A percentile compares a stretch with the other conserved stretches of the same genome.
Conservation (phyloP, 140 eudicot species). For the Oenanthe javanica region DNA sequence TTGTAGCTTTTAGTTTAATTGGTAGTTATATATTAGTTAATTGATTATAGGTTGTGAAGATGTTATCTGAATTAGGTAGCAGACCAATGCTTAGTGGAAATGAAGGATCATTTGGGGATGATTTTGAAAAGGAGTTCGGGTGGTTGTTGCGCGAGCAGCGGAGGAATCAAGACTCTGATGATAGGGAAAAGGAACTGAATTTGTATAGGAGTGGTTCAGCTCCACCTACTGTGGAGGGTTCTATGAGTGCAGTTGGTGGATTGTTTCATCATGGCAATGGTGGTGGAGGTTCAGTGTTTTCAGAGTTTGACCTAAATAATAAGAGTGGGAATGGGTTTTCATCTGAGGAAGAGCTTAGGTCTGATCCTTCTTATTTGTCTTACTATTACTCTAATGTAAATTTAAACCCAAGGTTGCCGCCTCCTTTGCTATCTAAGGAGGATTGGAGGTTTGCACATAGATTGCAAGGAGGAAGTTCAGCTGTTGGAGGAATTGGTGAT, state of each 20-base stretch:
- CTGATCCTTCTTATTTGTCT: conserved; percentile 76
- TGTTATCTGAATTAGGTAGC: conserved; percentile 90
- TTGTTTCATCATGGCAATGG: conserved; percentile 36
- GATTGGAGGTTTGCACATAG: conserved; percentile 80
- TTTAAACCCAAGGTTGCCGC: conserved; percentile 85
- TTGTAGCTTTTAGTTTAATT: conserved; percentile 15
- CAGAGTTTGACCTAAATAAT: conserved; percentile 50
- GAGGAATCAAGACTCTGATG: conserved; percentile 51
- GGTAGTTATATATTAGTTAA: neutral
- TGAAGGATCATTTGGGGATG: conserved; percentile 79
- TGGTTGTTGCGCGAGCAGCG: conserved; percentile 74
- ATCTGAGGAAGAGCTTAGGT: conserved; percentile 83
- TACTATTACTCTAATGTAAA: conserved; percentile 70
- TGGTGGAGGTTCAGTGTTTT: conserved; percentile 32
- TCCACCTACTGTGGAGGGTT: conserved; percentile 99
- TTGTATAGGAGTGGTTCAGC: conserved; percentile 97
- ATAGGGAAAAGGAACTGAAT: conserved; percentile 80
- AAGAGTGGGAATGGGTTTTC: conserved; percentile 58
- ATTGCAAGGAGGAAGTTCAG: conserved; percentile 70
- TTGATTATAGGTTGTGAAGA: conserved; percentile 19
- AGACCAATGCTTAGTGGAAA: conserved; percentile 53
- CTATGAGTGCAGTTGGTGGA: conserved; percentile 88
- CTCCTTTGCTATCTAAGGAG: conserved; percentile 77
- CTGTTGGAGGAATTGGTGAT: conserved; percentile 77
- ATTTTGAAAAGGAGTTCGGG: conserved; percentile 79